Conservation (phyloP, 345 rosid genomes). For the Pseudoturritis turrita region DNA sequence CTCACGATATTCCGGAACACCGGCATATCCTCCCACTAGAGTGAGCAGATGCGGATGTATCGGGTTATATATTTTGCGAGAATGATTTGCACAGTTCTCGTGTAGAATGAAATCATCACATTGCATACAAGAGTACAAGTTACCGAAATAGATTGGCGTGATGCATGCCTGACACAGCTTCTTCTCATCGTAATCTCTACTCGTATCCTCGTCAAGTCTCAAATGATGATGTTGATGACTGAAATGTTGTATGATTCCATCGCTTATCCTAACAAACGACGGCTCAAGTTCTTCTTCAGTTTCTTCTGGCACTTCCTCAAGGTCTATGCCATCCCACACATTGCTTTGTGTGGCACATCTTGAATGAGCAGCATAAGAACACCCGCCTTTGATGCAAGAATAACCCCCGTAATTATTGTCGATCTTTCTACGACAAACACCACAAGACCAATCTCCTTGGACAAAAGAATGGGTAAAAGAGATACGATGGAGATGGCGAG, state of each 20-base stretch:
- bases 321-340: neutral
- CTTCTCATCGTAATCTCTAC: neutral
- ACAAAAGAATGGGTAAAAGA: neutral
- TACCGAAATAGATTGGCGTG: neutral
- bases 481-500: neutral
- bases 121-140: neutral
- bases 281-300: neutral
- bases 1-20: too few species aligned
- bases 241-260: neutral
- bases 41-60: neutral
- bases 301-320: neutral
- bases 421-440: neutral
- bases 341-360: neutral
- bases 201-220: neutral
- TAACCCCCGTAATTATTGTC: neutral
- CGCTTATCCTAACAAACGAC: neutral
- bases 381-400: neutral
- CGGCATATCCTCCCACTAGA: neutral
- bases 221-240: neutral
- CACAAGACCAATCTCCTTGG: neutral
- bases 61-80: neutral
- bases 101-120: neutral
- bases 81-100: neutral
- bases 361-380: neutral
- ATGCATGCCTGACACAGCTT: neutral